Base-by-base conservation (phyloP, 2,329 filamentous ascomycete genomes). In the Fusarium sp. region DNA sequence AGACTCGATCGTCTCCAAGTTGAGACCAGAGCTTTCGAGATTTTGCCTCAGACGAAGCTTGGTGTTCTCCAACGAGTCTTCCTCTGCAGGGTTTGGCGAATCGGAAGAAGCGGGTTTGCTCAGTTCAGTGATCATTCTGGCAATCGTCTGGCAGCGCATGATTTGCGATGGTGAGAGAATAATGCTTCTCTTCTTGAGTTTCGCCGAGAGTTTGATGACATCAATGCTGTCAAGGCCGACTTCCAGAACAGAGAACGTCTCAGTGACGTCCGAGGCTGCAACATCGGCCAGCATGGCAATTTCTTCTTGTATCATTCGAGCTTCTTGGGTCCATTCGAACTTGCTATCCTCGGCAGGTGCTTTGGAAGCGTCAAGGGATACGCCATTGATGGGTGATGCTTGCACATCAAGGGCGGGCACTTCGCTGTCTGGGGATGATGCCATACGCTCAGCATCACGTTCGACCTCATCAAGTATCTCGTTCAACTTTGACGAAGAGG, bases 181-280 rank as follows among this genome's bases (percentile, higher is more conserved):
- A 23, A 97, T 84, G 0, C 88, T 88, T 6, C 83, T 82, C 52
- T 87, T 89, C 72, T 89, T 93, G 2, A 98, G 85, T 63, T 91
- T 88, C 0, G 94, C 92, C 0, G 94, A 93, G 0, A 98, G 84
- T 77, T 95, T 97, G 81, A 98, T 96, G 2, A 93, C 90, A 81
- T 98, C 95, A 67, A 98, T 97, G 78, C 95, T 98, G 84, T 98
- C 96, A 8, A 98, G 87, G 0, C 95, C 95, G 35, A 98, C 87
- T 76, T 96, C 92, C 43, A 97, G 92, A 13, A 98, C 90, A 0
- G 92, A 92, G 0, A 90, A 90, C 8, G 85, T 82, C 61, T 89
- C 88, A 2, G 83, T 81, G 41, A 98, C 84, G 0, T 87, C 82
- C 2, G 86, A 80, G 4, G 82, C 80, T 0, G 88, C 80, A 0